Base-by-base conservation (phyloP, 2,329 filamentous ascomycete species). In the Hyphodiscus sp. region DNA sequence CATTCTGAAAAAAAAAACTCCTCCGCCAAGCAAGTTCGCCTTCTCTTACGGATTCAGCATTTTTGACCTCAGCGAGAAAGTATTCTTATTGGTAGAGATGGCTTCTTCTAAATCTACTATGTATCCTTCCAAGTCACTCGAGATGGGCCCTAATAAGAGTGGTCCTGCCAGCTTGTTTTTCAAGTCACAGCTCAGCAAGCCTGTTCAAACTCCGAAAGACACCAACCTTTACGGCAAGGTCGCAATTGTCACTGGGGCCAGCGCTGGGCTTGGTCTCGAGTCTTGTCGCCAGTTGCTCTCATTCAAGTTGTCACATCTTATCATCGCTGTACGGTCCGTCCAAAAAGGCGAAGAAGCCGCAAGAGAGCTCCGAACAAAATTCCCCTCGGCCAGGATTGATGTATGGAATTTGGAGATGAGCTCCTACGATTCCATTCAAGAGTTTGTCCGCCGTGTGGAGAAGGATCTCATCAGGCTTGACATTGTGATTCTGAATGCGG, bases 381-480 rank as follows among this genome's bases (percentile, higher is more conserved):
- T 64, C 6, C 50, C 67, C 1, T 53, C 56, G 0, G 70, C 72
- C 3, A 65, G 46, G 0, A 70, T 80, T 15, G 68, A 77, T n/a
- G 74, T 80, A 3, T 80, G 74, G 75, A 18, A 65, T 1, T 58
- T 81, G 19, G 76, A 81, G 48, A 73, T 80, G 69, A 52, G 52
- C 6, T 71, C 68, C 0, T 76, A 78, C 49, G 65, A 70, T 2
- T 78, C 74, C 2, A 65, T 80, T 1, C 65, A 68, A 41, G 61
- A 58, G 0, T 80, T 81, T 53, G 70, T 67, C 0, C 51, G 51
- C 0, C 66, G 69, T 1, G 67, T 68, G 16, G 59, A 69, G 6
- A 65, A 47, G 4, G 45, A 65, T 49, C 64, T 76, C 1, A 19
- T 61, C 0, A 67, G 69, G 15, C 57, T 79, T 8, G 73, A 78